phyloP scores from a whole-genome alignment of 257 asterid species.

The Anisodus tanguticus region DNA sequence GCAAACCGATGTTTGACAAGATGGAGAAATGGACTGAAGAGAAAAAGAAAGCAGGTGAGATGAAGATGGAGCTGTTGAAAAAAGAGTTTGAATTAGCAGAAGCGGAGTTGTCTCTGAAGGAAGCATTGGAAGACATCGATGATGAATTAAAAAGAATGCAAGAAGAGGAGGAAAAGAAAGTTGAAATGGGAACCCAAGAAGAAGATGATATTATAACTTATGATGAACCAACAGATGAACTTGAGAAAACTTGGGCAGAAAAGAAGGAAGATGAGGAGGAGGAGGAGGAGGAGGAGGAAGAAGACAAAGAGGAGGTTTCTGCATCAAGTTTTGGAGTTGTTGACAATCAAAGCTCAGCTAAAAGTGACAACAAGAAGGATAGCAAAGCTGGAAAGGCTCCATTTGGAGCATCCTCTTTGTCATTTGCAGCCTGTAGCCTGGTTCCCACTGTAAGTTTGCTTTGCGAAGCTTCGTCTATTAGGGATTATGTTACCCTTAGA shows the following conservation, averaged over 20 bases:
- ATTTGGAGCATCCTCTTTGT: conserved; percentile 80
- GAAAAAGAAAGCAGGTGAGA: conserved; percentile 57
- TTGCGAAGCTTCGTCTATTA: not conserved
- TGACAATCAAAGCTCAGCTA: conserved; percentile 46
- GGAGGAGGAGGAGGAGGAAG: conserved; percentile 43
- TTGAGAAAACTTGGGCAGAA: conserved; percentile 43
- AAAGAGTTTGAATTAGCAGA: conserved; percentile 69
- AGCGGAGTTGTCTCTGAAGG: conserved; percentile 76
- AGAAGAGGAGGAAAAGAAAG: conserved; percentile 76
- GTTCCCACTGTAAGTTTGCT: conserved; percentile 55
- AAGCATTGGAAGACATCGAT: conserved; percentile 78
- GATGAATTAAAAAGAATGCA: conserved; percentile 66
- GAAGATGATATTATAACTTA: conserved; percentile 48
- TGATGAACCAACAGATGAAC: conserved; percentile 48
- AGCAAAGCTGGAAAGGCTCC: conserved; percentile 64
- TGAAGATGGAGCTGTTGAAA: conserved; percentile 50
- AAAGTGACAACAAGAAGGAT: conserved; percentile 51
- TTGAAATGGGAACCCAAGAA: conserved; percentile 48
- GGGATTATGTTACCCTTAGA: not conserved
- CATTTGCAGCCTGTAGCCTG: conserved; percentile 57
- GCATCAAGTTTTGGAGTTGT: conserved; percentile 84
- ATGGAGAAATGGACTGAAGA: conserved; percentile 74
- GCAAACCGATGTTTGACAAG: conserved; percentile 44
- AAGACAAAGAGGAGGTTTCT: conserved; percentile 53
- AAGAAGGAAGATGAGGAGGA: conserved; percentile 64